Evolutionary conservation across 495 filamentous ascomycete genomes (phyloP).

Genomic region (Daldinia bambusicola): DNA sequence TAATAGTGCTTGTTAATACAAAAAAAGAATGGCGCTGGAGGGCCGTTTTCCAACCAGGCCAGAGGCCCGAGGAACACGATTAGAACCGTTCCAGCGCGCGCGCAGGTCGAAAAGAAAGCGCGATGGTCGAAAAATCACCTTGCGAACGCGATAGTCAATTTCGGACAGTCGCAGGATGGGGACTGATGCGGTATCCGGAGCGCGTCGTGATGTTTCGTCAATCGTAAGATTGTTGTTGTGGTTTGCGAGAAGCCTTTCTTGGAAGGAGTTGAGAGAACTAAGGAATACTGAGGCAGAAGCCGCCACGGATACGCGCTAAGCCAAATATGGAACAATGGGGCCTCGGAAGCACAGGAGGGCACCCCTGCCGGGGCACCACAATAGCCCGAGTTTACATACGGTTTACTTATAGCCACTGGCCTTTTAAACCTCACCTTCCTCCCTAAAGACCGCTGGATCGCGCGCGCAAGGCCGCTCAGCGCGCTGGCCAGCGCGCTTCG

Average conservation of each 20-base stretch:
- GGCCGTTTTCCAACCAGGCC: constrained; percentile 42
- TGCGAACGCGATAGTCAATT: constrained; percentile 36
- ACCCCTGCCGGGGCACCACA: too few relatives aligned
- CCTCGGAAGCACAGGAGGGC: too few relatives aligned
- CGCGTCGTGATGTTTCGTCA: constrained; percentile 52
- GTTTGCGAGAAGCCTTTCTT: constrained; percentile 43
- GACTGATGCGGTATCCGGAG: constrained; percentile 49
- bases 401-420: too few relatives aligned
- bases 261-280: constrained; percentile 24
- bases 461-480: too few relatives aligned
- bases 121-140: constrained; percentile 38
- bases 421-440: too few relatives aligned
- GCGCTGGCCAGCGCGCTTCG: too few relatives aligned
- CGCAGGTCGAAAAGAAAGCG: constrained; percentile 24
- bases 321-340: constrained; percentile 16
- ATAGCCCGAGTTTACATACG: too few relatives aligned
- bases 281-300: constrained; percentile 25
- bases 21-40: constrained; percentile 42
- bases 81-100: constrained; percentile 49
- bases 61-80: constrained; percentile 39
- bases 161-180: constrained; percentile 43
- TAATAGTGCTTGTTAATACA: constrained; percentile 40
- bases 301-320: constrained; percentile 40
- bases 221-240: constrained; percentile 48
- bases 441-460: too few relatives aligned